A percentile compares a stretch with the other conserved stretches of the same genome.
Evolutionary conservation across 2,329 filamentous ascomycete species (phyloP).

Genomic region (Lachnellula hyalina): DNA sequence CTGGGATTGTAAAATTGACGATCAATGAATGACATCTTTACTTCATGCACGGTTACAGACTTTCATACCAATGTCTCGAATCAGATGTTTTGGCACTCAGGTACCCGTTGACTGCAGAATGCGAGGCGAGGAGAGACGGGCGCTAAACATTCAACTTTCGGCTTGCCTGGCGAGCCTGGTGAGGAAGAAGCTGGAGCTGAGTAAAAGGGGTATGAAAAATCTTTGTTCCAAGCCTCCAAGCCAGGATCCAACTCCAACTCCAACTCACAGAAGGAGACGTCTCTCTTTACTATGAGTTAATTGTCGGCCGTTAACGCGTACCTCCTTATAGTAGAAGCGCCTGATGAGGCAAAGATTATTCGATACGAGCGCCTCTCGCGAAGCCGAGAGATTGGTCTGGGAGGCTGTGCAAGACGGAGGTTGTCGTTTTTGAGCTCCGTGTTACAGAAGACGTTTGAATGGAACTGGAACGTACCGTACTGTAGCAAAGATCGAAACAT

Average conservation of each 20-base stretch:
- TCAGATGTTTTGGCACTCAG: slow-evolving; percentile 1
- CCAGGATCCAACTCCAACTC: background rate
- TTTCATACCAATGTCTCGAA: background rate
- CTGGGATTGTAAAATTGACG: background rate
- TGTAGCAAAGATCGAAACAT: too few relatives aligned
- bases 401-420: slow-evolving; percentile 12
- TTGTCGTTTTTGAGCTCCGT: background rate
- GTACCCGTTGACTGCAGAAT: background rate
- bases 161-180: background rate
- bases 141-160: too few relatives aligned
- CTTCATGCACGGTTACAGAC: slow-evolving; percentile 4
- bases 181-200: background rate
- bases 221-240: background rate
- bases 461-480: background rate
- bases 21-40: slow-evolving; percentile 5
- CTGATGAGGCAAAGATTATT: background rate
- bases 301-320: background rate
- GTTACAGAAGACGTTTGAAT: background rate
- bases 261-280: background rate
- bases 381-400: background rate
- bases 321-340: background rate
- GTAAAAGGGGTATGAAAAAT: background rate
- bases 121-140: background rate
- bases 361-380: background rate
- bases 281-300: background rate